These are phyloP conservation scores for Marchantia polymorpha DNA, from an alignment of 225 moss, liverwort and hornwort species.

Conservation along the genomic window DNA sequence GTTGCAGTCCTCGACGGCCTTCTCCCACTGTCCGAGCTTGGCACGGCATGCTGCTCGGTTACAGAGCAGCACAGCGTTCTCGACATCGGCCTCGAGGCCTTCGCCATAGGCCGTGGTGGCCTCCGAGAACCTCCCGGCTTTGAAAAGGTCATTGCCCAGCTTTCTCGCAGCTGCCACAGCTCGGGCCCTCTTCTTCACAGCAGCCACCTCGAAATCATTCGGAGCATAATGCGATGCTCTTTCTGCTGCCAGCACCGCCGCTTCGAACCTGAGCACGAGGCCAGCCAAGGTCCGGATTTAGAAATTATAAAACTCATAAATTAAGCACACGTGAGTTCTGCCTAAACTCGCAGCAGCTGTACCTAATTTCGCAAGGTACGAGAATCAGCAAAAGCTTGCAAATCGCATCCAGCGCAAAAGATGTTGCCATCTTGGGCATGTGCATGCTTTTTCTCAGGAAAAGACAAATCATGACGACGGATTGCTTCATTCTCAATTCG, in stretches of 20 bases:
- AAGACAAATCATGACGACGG: not conserved
- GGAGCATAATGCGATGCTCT: conserved; percentile 74
- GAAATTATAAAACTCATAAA: no score
- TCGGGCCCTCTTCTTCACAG: conserved; percentile 60
- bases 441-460: not conserved
- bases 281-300: not conserved
- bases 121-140: conserved; percentile 66
- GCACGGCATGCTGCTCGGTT: conserved; percentile 92
- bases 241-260: conserved; percentile 74
- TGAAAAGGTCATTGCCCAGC: conserved; percentile 80
- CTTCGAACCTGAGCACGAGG: conserved; percentile 65
- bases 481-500: no score
- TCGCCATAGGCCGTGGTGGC: conserved; percentile 83
- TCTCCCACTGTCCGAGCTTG: conserved; percentile 89
- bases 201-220: conserved; percentile 53
- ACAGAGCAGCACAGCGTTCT: conserved; percentile 73
- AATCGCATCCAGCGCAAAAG: not conserved
- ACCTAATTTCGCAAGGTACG: not conserved
- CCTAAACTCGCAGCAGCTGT: not conserved
- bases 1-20: conserved; percentile 93
- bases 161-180: conserved; percentile 68
- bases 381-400: not conserved
- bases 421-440: not conserved
- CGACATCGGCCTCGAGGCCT: conserved; percentile 70
- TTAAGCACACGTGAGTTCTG: not conserved